Base-by-base conservation (phyloP, 306 rosid genomes). In the Macrotyloma uniflorum region DNA sequence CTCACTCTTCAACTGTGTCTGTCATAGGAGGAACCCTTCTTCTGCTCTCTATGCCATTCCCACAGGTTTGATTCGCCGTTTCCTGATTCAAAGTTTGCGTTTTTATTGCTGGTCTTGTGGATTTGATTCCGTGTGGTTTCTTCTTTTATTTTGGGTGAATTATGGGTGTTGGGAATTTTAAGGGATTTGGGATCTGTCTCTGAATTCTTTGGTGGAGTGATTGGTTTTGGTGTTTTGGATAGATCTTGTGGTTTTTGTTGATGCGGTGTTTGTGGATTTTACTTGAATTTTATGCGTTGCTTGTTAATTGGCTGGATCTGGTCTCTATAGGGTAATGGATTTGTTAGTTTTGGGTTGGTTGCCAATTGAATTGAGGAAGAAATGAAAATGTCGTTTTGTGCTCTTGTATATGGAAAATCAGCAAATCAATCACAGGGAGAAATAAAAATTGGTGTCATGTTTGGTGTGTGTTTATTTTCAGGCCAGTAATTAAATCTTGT, bases 41-140 rank as follows among this genome's bases (percentile, higher is more conserved):
- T 42, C 5, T 61, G 55, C 83, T 75, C 71, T 82, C 86, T 83
- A 83, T 83, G 86, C 86, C 76, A 83, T 83, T 83, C 70, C 79
- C 58, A n/a, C 75, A 83, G 86, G 86, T 83, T 9, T 64, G 70
- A 64, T 71, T 71, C 43, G 6, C 40, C 74, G 20, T 62, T 59
- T 77, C 42, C 74, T 4, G 33, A 49, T 51, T 58, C 45, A 20
- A 62, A 62, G 70, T 53, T 4, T 12, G 28, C 55, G 18, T 15
- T 64, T 63, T 77, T 53, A n/a, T 71, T 15, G 4, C 6, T 16
- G 4, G 12, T 53, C 10, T 32, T 33, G 1, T 63, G n/a, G 5
- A 23, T 47, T 36, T 71, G 7, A 46, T 32, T 1, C 2, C 14
- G 28, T 61, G n/a, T 10, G 5, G 5, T 13, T 26, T 30, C n/a